Evolutionary conservation across 371 early-diverging fungal genomes (phyloP).

Genomic region (Rhizomucor pusillus): DNA sequence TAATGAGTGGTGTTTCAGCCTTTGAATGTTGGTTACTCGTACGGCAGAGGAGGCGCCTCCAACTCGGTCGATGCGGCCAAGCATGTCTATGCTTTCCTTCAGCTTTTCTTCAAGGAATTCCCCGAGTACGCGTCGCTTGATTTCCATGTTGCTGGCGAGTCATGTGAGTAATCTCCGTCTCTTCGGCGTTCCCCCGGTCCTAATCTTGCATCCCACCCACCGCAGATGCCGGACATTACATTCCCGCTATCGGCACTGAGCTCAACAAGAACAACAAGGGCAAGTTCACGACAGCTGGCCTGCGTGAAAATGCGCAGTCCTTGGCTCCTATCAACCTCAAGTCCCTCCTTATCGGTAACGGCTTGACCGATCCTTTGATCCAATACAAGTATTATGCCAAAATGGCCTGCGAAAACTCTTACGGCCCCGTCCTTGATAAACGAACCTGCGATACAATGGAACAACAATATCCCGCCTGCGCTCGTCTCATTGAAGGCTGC

Average conservation of each 20-base stretch:
- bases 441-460: conserved; percentile 72
- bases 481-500: conserved; percentile 76
- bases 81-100: conserved; percentile 79
- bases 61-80: conserved; percentile 61
- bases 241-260: conserved; percentile 74
- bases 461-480: conserved; percentile 72
- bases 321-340: conserved; percentile 68
- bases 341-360: conserved; percentile 88
- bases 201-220: too few species aligned
- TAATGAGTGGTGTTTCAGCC: conserved; percentile 35
- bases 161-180: conserved; percentile 27
- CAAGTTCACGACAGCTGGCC: conserved; percentile 27
- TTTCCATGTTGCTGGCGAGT: conserved; percentile 59
- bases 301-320: conserved; percentile 33
- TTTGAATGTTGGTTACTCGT: conserved; percentile 73
- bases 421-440: conserved; percentile 71
- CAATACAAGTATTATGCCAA: conserved; percentile 91
- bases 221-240: conserved; percentile 73
- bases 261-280: conserved; percentile 68
- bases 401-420: conserved; percentile 79
- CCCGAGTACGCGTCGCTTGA: conserved; percentile 54
- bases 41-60: conserved; percentile 52
- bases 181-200: neutral
- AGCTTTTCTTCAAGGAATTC: conserved; percentile 60
- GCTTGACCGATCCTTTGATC: conserved; percentile 82